Evolutionary conservation across 2,329 filamentous ascomycete species (phyloP), one percentile per base, ranked within the genome.

Genomic region (Curvularia sp.): DNA sequence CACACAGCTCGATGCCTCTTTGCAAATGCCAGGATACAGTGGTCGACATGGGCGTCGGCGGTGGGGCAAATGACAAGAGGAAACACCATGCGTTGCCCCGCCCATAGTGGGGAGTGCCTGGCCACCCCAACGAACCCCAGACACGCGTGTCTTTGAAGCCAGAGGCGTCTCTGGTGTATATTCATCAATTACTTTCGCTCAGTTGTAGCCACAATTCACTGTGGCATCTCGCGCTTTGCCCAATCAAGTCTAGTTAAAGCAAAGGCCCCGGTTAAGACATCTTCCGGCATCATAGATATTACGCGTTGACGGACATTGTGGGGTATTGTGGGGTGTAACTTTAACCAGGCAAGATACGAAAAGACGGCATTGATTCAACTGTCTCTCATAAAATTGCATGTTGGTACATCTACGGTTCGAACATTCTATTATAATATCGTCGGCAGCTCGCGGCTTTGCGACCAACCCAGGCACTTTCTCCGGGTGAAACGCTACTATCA

Each of bases 221-320:
- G 3, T 23, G 21, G 30, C 30, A 36, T 45, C 23, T 28, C 43
- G 25, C 42, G 32, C 45, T 50, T 46, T 41, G 30, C 38, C 19
- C n/a, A 28, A 30, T 30, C 1, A n/a, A 30, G 19, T 41, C 21
- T 30, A 12, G n/a, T 13, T 23, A 32, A 15, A n/a, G 38, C 23
- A 10, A 51, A 10, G 19, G 3, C 27, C 15, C 52, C 57, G 57
- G 57, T 41, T 59, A 59, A 52, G 47, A 30, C 32, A 43, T 59
- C 53, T 36, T 32, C 57, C 57, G 53, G 42, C 38, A 27, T n/a
- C n/a, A 38, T 15, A 32, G 32, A 50, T 27, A 51, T 55, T 50
- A 28, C 13, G 30, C 49, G n/a, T 19, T 48, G 28, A 19, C 32
- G n/a, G 42, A 52, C 42, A 8, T 19, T 43, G 47, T 48, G 32